Base-by-base conservation (phyloP, 169 alveolate species). In the Plasmodium gonderi region DNA sequence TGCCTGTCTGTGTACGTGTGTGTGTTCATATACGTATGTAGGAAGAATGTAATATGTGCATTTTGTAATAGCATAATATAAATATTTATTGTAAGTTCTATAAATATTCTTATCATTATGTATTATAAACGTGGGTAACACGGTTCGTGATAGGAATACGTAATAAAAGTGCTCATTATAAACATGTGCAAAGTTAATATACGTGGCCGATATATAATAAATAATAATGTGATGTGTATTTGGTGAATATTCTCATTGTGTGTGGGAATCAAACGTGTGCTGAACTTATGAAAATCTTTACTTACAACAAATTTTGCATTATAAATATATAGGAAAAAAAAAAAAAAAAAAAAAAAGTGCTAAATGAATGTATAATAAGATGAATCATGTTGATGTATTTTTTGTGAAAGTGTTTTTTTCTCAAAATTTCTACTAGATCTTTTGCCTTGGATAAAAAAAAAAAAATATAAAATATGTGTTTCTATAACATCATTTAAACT, bases 381-480 rank as follows among this genome's bases (percentile, higher is more conserved):
- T 60, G 26, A n/a, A 29, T 75, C n/a, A 40, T 44, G 54, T 33
- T 75, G 29, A 75, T 40, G 51, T 36, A 75, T 49, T 75, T 40
- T 75, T 38, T 38, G 42, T 20, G 51, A 75, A 78, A 64, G 75
- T 7, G n/a, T 23, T 45, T 78, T 64, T 14, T 78, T 78, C 76
- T 49, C 65, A 17, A 1, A 3, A 11, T 23, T 29, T 12, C 74
- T 74, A 44, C 33, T 47, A 29, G 33, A 78, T 31, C 81, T 75
- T n/a, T 75, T 75, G 81, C 81, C 11, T 75, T 75, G 29, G 40
- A 31, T 60, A 38, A 78, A 38, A 51, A 78, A 77, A 78, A 51
- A 78, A 47, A 78, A 11, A 36, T 9, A 20, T 20, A 38, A 47
- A 75, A 75, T 75, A 29, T 26, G 81, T 42, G 29, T 75, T 75